Evolutionary conservation across 371 early-diverging fungal genomes (phyloP), one percentile per base, ranked within the genome.

Genomic region (Fennellomyces sp.): DNA sequence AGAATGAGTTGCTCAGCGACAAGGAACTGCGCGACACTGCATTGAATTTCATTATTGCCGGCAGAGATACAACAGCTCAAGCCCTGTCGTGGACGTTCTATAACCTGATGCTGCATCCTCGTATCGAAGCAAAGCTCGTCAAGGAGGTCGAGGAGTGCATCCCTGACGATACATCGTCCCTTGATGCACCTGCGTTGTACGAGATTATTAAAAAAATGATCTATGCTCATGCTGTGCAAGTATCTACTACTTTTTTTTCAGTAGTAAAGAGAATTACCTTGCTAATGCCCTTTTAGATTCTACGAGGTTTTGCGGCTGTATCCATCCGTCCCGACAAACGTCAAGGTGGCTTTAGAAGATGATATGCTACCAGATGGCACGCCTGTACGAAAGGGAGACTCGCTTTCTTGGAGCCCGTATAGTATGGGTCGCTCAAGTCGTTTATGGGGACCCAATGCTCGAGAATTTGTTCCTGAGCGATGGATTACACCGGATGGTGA

Each of bases 81-180:
- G 85, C 88, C 0, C 79, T 91, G 6, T 81, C 82, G 3, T 92
- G 93, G 93, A 76, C 84, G 27, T 82, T 89, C 63, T 88, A 77
- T 50, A 72, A 73, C 52, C 70, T 92, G 29, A 65, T 81, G 54
- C 69, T 75, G 38, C 75, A 85, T 51, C 82, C 87, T 0, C 63
- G 72, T 6, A 80, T 87, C 0, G 81, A 87, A 56, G 56, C 56
- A 13, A 83, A 77, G 45, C 63, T 92, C n/a, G 58, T 84, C 25
- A 76, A 81, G 23, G 92, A 91, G 60, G 83, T 89, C 36, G 60
- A 70, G 4, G 50, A 67, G 3, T 36, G 68, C 15, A 61, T 86
- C 23, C 59, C 58, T 39, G 64, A 69, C 1, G 75, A 74, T 0
- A 63, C 66, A 1, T 35, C 62, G 30, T 35, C 60, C 26, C 39